Percentiles rank a stretch among this genome's conserved stretches.
phyloP scores from a whole-genome alignment of 192 early-diverging fungal species.

The Rhizophagus clarus region DNA sequence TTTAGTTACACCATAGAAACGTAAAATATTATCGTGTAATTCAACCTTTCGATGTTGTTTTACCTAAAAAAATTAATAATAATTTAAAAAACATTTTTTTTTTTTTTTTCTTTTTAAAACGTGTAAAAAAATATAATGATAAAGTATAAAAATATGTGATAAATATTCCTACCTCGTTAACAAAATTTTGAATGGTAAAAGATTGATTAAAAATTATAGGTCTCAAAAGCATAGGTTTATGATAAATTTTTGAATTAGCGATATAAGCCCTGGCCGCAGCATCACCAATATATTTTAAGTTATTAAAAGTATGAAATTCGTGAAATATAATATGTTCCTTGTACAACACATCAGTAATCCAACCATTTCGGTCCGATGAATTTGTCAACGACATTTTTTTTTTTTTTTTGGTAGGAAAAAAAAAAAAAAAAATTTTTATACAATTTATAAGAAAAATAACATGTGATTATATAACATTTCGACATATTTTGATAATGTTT shows the following conservation, averaged over 20 bases:
- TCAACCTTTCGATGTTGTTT: not conserved
- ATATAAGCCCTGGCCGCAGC: not conserved
- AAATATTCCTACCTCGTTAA: not conserved
- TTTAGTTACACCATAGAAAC: slow-evolving; percentile 15
- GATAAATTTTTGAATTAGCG: not conserved
- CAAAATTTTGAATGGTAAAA: not conserved
- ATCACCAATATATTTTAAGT: not conserved
- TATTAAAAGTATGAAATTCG: not conserved
- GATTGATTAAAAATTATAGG: not conserved
- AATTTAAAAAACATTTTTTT: not conserved
- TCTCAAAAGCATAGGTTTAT: not conserved
- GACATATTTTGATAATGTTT: too few relatives aligned
- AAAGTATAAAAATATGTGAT: not conserved
- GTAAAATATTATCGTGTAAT: not conserved
- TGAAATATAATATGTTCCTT: not conserved
- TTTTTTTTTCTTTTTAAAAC: not conserved
- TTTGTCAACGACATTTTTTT: not conserved
- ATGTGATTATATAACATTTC: too few relatives aligned
- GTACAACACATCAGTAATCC: not conserved
- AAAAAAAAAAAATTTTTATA: too few relatives aligned
- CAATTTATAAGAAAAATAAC: too few relatives aligned
- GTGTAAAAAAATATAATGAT: not conserved
- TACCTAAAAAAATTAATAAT: not conserved
- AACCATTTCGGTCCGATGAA: not conserved
- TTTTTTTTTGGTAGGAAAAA: too few relatives aligned